These are phyloP conservation scores for Fragilaria crotonensis DNA, from an alignment of 108 stramenopile genomes.

Conservation along the genomic window DNA sequence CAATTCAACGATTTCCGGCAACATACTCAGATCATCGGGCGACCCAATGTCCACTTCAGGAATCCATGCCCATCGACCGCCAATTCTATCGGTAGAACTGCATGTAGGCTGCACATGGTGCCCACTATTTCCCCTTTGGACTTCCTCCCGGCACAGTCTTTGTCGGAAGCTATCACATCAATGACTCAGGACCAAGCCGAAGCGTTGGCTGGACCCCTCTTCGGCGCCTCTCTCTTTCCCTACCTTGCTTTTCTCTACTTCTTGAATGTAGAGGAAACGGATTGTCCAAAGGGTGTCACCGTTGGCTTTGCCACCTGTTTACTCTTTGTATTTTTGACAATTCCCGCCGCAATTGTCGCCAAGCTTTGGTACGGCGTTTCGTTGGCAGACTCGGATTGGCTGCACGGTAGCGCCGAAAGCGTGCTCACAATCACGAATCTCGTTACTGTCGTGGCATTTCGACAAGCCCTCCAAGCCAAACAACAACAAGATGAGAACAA, in stretches of 20 bases:
- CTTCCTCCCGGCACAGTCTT: too few relatives aligned
- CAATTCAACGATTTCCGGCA: too few relatives aligned
- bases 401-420: constrained; percentile 87
- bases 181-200: constrained; percentile 47
- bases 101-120: too few relatives aligned
- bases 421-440: constrained; percentile 86
- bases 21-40: too few relatives aligned
- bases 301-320: constrained; percentile 87
- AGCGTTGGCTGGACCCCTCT: constrained; percentile 75
- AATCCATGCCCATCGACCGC: too few relatives aligned
- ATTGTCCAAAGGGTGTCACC: constrained; percentile 78
- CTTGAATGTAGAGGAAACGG: constrained; percentile 63
- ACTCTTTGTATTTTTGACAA: constrained; percentile 86
- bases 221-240: constrained; percentile 82
- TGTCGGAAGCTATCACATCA: constrained; percentile 8
- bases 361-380: constrained; percentile 80
- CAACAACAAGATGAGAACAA: constrained; percentile 23
- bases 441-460: constrained; percentile 77
- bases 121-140: too few relatives aligned
- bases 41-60: too few relatives aligned
- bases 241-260: constrained; percentile 91
- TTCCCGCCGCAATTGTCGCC: constrained; percentile 86
- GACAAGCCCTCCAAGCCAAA: constrained; percentile 63
- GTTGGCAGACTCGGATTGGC: constrained; percentile 88
- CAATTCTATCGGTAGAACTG: too few relatives aligned